Evolutionary conservation across 106 monocot species (phyloP), one percentile per base, ranked within the genome.

Genomic region (Chionographis japonica): DNA sequence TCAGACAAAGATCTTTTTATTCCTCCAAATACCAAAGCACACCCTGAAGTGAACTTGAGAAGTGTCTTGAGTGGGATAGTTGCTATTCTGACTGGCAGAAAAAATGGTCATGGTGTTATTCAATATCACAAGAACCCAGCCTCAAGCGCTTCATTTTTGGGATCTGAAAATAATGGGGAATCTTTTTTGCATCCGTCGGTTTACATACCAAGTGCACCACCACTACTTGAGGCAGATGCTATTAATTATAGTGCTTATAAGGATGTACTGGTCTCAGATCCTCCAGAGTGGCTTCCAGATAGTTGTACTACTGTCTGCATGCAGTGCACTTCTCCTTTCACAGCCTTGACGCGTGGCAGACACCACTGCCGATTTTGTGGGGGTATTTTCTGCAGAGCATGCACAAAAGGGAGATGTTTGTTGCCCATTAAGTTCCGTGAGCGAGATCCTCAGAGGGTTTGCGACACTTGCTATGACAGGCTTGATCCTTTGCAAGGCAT

Each of bases 351-450:
- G 53, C 77, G 85, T 50, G 83, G 85, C 58, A 79, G 90, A 43
- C 90, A 90, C 70, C 90, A 90, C 51, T 90, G 90, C 62, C 77
- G 90, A 35, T 85, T 90, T 75, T 90, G 90, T 76, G 90, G 90
- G 15, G 77, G 83, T 53, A 62, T 89, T 50, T 89, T 85, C 63
- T 90, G 85, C 68, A 80, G 80, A 55, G 52, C 54, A 6, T 90
- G 90, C 62, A 60, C 90, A 27, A 78, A 80, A 54, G 85, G 85
- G 62, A 90, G 83, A 74, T 80, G 83, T 52, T 69, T 90, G 74
- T 60, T 90, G 65, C 90, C 90, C 6, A 53, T 72, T 40, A 83
- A 83, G 62, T 90, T 90, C 63, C 68, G 79, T 19, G 68, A 74
- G 50, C 67, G 83, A 62, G 56, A 90, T 60, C 90, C 90, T 40